A percentile compares a stretch with the other conserved stretches of the same genome.
phyloP scores from a whole-genome alignment of 441 rosid species.

The Populus trichocarpa region DNA sequence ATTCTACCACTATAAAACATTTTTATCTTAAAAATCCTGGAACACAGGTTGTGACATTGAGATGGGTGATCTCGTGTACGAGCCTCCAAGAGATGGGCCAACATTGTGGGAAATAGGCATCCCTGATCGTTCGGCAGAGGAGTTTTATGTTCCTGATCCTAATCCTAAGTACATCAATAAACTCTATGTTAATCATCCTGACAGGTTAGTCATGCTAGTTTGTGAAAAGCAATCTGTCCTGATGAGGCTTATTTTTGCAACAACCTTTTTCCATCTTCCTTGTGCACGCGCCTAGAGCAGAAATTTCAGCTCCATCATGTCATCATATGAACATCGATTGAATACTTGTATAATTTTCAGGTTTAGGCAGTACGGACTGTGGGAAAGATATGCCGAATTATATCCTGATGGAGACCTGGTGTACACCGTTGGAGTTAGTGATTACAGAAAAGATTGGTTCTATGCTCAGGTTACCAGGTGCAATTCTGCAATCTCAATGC shows the following conservation, averaged over 20 bases:
- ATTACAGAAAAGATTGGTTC: slow-evolving; percentile 52
- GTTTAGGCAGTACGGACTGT: slow-evolving; percentile 67
- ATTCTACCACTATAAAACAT: background rate
- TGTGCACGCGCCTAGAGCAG: slow-evolving; percentile 39
- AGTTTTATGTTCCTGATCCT: slow-evolving; percentile 77
- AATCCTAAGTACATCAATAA: slow-evolving; percentile 60
- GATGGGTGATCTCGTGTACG: slow-evolving; percentile 41
- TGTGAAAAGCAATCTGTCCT: slow-evolving; percentile 25
- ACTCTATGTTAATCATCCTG: slow-evolving; percentile 68
- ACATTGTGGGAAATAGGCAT: no score
- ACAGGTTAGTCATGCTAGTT: slow-evolving; percentile 46
- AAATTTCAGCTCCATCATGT: background rate
- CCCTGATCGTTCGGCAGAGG: slow-evolving; percentile 5
- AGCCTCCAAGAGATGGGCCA: no score
- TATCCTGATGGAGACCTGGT: slow-evolving; percentile 24
- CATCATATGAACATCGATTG: background rate
- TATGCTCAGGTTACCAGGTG: slow-evolving; percentile 64
- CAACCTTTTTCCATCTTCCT: slow-evolving; percentile 20
- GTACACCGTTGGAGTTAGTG: slow-evolving; percentile 42
- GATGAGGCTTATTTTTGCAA: background rate
- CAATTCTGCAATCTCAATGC: background rate
- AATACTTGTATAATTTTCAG: slow-evolving; percentile 23
- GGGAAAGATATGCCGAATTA: slow-evolving; percentile 50
- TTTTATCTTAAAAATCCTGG: slow-evolving; percentile 12
- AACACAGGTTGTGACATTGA: slow-evolving; percentile 50